Percentiles rank a stretch among this genome's conserved stretches.
Conservation (phyloP, 176 grass and related monocot genomes). For the Cenchrus fungigraminus region DNA sequence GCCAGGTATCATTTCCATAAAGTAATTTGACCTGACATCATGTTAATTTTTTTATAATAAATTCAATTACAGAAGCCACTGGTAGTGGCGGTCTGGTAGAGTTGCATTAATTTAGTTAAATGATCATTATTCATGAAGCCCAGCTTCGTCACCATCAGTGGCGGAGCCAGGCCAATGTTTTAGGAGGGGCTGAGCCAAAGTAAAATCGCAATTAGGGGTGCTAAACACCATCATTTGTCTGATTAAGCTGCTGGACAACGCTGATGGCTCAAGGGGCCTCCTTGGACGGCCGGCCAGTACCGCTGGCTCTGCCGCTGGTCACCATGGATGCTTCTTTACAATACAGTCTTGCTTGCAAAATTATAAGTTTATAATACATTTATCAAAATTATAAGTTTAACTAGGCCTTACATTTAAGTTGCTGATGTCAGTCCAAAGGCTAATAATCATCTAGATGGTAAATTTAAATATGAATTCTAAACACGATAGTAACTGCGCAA, state of each 20-base stretch:
- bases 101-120: neutral
- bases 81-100: neutral
- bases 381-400: neutral
- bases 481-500: neutral
- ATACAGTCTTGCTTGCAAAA: neutral
- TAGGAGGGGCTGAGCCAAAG: too few species aligned
- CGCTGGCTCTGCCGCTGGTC: too few species aligned
- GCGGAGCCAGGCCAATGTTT: too few species aligned
- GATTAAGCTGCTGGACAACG: too few species aligned
- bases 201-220: too few species aligned
- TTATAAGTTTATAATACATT: neutral
- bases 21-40: neutral
- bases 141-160: neutral
- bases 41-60: neutral
- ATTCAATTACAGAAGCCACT: slow-evolving; percentile 6
- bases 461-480: slow-evolving; percentile 37
- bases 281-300: too few species aligned
- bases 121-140: neutral
- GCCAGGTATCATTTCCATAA: neutral
- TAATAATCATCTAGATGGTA: neutral
- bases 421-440: neutral
- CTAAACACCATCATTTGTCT: too few species aligned
- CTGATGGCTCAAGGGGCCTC: too few species aligned
- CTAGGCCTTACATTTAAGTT: neutral
- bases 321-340: neutral